Evolutionary conservation across 2,329 filamentous ascomycete genomes (phyloP).

Genomic region (Paecilomyces sp.): DNA sequence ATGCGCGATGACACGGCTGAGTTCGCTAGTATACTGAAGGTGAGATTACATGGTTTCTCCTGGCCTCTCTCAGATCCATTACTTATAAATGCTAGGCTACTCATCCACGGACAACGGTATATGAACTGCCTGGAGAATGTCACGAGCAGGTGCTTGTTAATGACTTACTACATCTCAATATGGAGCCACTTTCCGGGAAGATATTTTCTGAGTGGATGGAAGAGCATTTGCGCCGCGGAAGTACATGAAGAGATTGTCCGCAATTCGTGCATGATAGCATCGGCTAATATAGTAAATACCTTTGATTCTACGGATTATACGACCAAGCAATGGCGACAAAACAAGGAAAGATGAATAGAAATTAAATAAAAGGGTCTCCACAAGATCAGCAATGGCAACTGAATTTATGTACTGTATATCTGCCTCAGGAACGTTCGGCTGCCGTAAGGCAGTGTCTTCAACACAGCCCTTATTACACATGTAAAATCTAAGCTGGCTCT

Average conservation of each 20-base stretch:
- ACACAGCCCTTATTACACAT: neutral
- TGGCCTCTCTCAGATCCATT: neutral
- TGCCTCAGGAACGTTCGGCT: too few relatives aligned
- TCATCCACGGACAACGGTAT: conserved; percentile 2
- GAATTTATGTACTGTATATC: too few relatives aligned
- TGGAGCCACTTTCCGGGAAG: neutral
- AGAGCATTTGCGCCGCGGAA: conserved; percentile 1
- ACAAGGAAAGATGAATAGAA: neutral
- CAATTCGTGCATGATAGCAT: neutral
- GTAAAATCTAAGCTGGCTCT: neutral
- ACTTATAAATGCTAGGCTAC: neutral
- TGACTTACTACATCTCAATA: neutral
- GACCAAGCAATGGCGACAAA: neutral
- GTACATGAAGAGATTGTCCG: neutral
- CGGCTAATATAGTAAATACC: neutral
- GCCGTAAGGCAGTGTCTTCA: neutral
- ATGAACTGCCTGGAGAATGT: conserved; percentile 1
- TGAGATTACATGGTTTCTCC: neutral
- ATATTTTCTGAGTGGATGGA: conserved; percentile 3
- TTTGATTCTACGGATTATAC: too few relatives aligned
- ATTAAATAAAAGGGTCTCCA: neutral
- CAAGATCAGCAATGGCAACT: too few relatives aligned
- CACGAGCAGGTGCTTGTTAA: conserved; percentile 5
- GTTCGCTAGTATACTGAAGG: conserved; percentile 1
- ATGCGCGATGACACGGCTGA: conserved; percentile 2